These are phyloP conservation scores for Phytophthora ohioensis DNA, from an alignment of 352 stramenopile genomes.

Conservation along the genomic window DNA sequence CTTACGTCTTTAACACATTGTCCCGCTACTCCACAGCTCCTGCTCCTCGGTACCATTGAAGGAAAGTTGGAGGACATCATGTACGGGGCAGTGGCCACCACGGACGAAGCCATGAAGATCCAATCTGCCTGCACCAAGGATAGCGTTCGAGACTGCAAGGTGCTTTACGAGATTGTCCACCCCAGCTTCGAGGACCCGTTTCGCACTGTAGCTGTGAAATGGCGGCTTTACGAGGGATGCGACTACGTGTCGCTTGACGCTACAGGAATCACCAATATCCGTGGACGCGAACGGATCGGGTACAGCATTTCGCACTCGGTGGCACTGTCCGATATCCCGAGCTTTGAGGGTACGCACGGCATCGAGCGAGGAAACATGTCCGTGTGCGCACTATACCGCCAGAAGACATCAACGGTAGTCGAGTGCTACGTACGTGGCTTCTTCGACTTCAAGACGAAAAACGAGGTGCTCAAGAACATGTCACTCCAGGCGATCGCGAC, in stretches of 20 bases:
- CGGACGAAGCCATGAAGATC: conserved; percentile 56
- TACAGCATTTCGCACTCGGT: conserved; percentile 59
- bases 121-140: conserved; percentile 61
- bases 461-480: conserved; percentile 42
- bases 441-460: conserved; percentile 48
- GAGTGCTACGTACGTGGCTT: conserved; percentile 60
- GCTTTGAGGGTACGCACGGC: conserved; percentile 33
- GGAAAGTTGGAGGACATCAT: conserved; percentile 60
- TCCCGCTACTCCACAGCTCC: conserved; percentile 47
- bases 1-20: conserved; percentile 17
- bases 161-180: conserved; percentile 55
- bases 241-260: conserved; percentile 51
- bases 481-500: conserved; percentile 43
- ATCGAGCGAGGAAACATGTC: conserved; percentile 63
- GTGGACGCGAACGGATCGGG: conserved; percentile 42
- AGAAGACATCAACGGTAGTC: conserved; percentile 40
- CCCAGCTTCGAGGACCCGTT: conserved; percentile 68
- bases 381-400: conserved; percentile 49
- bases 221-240: conserved; percentile 44
- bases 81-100: conserved; percentile 51
- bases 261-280: conserved; percentile 39
- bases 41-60: conserved; percentile 49
- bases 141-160: conserved; percentile 54
- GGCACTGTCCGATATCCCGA: conserved; percentile 42
- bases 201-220: conserved; percentile 49